Percentiles rank a stretch among this genome's conserved stretches.
phyloP scores from a whole-genome alignment of 176 grass and related monocot genomes.

The Pontederia crassipes region DNA sequence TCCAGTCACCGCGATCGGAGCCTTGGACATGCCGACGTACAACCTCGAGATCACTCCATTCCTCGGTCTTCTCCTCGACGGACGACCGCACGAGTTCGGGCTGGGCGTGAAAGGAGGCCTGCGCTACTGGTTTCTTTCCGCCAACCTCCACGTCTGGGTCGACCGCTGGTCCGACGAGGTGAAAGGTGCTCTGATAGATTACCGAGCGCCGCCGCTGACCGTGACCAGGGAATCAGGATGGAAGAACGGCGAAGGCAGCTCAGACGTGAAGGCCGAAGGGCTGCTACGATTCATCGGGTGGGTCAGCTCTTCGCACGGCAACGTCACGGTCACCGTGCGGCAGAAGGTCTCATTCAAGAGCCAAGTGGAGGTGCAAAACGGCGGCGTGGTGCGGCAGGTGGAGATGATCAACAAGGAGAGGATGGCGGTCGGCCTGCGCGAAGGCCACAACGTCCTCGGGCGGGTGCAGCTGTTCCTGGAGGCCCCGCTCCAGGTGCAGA shows the following conservation, averaged over 20 bases:
- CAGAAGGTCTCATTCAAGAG: constrained; percentile 17
- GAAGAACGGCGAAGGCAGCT: neutral
- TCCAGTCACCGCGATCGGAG: constrained; percentile 2
- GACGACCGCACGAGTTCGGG: constrained; percentile 5
- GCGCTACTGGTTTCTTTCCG: constrained; percentile 3
- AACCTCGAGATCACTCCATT: constrained; percentile 12
- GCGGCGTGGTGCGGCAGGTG: constrained; percentile 5
- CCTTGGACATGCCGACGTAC: constrained; percentile 12
- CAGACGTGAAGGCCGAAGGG: constrained; percentile 13
- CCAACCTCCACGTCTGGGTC: constrained; percentile 8
- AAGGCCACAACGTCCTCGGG: neutral
- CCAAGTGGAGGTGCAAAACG: constrained; percentile 14
- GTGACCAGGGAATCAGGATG: constrained; percentile 2
- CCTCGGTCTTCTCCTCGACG: neutral
- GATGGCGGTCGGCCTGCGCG: neutral
- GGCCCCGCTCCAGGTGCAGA: constrained; percentile 12
- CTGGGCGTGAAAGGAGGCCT: neutral
- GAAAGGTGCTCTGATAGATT: neutral
- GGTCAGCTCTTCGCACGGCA: constrained; percentile 10
- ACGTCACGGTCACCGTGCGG: constrained; percentile 4
- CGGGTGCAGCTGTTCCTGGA: constrained; percentile 3
- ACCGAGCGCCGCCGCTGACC: neutral
- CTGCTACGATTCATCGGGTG: constrained; percentile 1
- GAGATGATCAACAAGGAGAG: constrained; percentile 12
- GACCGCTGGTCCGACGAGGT: constrained; percentile 6